Conservation (phyloP, 2,329 filamentous ascomycete species). For the Xylariaceae sp. region DNA sequence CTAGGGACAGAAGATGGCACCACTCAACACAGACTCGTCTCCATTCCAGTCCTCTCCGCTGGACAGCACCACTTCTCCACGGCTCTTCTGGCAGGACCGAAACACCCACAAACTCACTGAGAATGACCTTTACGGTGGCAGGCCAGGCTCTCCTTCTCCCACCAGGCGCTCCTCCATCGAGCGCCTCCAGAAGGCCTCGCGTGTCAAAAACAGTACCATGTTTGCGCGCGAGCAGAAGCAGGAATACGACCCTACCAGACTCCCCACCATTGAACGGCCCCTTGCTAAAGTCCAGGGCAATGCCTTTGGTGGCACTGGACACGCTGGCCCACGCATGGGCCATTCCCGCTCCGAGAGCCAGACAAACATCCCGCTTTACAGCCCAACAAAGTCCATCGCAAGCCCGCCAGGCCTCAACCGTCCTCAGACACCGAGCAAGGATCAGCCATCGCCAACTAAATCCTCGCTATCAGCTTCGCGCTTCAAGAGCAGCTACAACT, state of each 20-base stretch:
- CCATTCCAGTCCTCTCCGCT: conserved; percentile 83
- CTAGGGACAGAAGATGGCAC: conserved; percentile 57
- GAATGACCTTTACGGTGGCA: conserved; percentile 63
- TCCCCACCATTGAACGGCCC: conserved; percentile 78
- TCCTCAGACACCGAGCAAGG: conserved; percentile 61
- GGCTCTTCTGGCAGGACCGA: conserved; percentile 86
- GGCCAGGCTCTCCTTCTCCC: conserved; percentile 63
- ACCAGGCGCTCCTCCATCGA: conserved; percentile 88
- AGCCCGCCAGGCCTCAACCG: conserved; percentile 28
- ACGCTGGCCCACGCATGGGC: conserved; percentile 50
- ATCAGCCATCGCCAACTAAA: conserved; percentile 77
- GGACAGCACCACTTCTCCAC: conserved; percentile 67
- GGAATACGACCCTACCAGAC: conserved; percentile 81
- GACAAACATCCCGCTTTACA: conserved; percentile 57
- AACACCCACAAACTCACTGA: conserved; percentile 62
- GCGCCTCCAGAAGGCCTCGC: conserved; percentile 88
- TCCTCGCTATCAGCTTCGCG: conserved; percentile 75
- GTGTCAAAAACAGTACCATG: conserved; percentile 98
- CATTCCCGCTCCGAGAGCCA: conserved; percentile 58
- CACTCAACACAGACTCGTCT: conserved; percentile 69
- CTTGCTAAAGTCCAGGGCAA: conserved; percentile 74
- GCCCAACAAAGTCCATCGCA: conserved; percentile 47
- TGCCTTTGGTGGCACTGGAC: conserved; percentile 59
- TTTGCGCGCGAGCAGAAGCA: conserved; percentile 88
- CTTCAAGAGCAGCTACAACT: conserved; percentile 68